Conservation (phyloP, 257 asterid species). For the Solanum sejunctum region DNA sequence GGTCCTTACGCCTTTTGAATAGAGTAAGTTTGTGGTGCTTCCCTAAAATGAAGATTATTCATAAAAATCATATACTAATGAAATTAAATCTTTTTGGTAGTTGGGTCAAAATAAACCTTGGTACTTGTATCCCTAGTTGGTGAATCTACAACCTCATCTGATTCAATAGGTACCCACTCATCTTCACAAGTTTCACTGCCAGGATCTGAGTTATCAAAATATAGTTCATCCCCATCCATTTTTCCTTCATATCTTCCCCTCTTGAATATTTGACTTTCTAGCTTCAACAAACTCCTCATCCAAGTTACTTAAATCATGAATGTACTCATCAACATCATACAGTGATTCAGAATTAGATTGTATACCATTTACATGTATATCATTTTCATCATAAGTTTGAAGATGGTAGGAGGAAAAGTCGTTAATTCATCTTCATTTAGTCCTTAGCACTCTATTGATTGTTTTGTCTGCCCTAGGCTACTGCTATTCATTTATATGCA, state of each 20-base stretch:
- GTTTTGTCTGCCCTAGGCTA: neutral
- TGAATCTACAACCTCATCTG: too few relatives aligned
- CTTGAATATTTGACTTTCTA: neutral
- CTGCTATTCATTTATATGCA: neutral
- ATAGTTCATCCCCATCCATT: neutral
- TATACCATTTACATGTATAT: neutral
- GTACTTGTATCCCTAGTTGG: too few relatives aligned
- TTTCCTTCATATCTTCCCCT: neutral
- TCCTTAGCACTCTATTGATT: neutral
- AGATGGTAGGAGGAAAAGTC: neutral
- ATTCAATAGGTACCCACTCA: too few relatives aligned
- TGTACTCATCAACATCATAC: neutral
- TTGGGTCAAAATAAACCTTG: too few relatives aligned
- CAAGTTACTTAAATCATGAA: too few relatives aligned
- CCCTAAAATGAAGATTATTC: too few relatives aligned
- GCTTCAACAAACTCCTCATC: neutral
- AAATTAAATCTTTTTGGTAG: too few relatives aligned
- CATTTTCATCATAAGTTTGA: neutral
- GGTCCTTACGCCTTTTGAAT: neutral
- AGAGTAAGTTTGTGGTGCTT: too few relatives aligned
- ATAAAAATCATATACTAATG: too few relatives aligned
- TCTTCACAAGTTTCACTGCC: too few relatives aligned
- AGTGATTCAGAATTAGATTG: neutral
- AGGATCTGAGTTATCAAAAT: too few relatives aligned
- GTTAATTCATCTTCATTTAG: neutral